Evolutionary conservation across 371 early-diverging fungal species (phyloP).

Genomic region (Rhizomucor miehei): DNA sequence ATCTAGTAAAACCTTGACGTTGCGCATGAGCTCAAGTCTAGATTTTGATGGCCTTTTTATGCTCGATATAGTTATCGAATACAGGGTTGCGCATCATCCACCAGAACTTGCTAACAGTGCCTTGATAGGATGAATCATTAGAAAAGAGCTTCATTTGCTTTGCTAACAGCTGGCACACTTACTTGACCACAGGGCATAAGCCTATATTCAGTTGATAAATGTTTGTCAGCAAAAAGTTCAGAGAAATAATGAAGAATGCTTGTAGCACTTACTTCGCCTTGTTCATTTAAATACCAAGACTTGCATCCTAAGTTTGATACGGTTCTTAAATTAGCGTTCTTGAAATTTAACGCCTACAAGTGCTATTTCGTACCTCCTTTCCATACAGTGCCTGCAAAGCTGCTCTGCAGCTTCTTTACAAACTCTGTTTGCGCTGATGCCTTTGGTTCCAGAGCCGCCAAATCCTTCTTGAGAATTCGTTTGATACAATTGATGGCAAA

Average conservation of each 20-base stretch:
- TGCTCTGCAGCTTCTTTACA: slow-evolving; percentile 14
- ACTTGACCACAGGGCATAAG: slow-evolving; percentile 7
- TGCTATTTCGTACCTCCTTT: slow-evolving; percentile 19
- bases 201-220: not conserved
- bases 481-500: slow-evolving; percentile 18
- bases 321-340: too few relatives aligned
- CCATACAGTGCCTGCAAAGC: slow-evolving; percentile 25
- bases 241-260: not conserved
- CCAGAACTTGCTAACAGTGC: slow-evolving; percentile 12
- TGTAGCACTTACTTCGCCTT: slow-evolving; percentile 12
- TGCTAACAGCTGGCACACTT: not conserved
- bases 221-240: not conserved
- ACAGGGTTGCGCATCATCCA: slow-evolving; percentile 9
- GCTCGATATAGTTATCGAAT: slow-evolving; percentile 3
- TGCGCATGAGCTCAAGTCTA: too few relatives aligned
- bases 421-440: slow-evolving; percentile 18
- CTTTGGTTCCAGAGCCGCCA: slow-evolving; percentile 22
- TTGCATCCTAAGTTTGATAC: not conserved
- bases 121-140: not conserved
- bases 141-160: not conserved
- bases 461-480: slow-evolving; percentile 11
- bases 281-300: slow-evolving; percentile 13
- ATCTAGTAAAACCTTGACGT: too few relatives aligned
- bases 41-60: too few relatives aligned
- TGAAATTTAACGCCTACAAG: too few relatives aligned